Base-by-base conservation (phyloP, 306 rosid genomes). In the Cicer judaicum region DNA sequence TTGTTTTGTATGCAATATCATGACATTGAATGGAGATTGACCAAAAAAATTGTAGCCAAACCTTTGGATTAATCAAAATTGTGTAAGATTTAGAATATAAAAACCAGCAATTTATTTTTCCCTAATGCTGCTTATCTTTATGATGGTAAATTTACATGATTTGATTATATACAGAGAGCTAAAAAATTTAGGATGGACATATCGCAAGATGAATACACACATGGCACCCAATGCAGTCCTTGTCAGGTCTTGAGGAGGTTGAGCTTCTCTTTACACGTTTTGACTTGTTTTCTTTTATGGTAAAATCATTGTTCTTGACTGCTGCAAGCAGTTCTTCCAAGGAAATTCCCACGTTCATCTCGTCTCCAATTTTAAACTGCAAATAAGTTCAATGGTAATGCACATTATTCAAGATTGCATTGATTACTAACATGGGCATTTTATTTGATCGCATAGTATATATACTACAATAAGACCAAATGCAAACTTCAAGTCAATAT, bases 281-380 rank as follows among this genome's bases (percentile, higher is more conserved):
- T 50, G 78, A 57, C 79, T 71, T 83, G 81, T 73, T 85, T 77
- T 83, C 85, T 55, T 71, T 73, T 42, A 61, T 80, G 73, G 83
- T 52, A 75, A 70, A 60, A 63, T 38, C 72, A 61, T 8, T 16
- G 65, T 80, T 85, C 73, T 88, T 85, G 19, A 75, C 61, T 55
- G 80, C 75, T 13, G 75, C 67, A 59, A 89, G 79, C 54, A 93
- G 63, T 77, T 85, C 89, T 65, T 88, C 96, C 83, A 85, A 75
- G 61, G 90, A 88, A 82, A 79, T 81, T 49, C 75, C 73, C 74
- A 42, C 38, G 59, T 81, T 39, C 78, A 79, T 78, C 72, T 79
- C 82, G 64, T 75, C 84, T 75, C 88, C 87, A 67, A 79, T 64
- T 68, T 48, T 72, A 71, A 70, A 75, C 98, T 93, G 96, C 88